These are phyloP conservation scores for Annulohypoxylon maeteangense DNA, from an alignment of 495 filamentous ascomycete species.

Conservation along the genomic window DNA sequence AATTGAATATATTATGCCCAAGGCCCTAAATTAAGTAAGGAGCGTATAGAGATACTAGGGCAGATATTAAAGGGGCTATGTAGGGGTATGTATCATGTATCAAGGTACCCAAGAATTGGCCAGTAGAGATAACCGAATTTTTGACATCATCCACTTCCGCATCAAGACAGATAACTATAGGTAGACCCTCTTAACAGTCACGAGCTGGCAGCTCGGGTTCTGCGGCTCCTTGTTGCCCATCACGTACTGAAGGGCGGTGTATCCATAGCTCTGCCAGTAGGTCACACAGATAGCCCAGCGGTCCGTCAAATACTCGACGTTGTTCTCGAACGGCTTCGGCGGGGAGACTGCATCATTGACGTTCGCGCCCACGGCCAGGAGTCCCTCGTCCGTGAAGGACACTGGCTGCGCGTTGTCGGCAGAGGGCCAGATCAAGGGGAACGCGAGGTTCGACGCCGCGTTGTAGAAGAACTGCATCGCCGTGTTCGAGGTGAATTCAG, in stretches of 20 bases:
- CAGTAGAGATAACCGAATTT: not conserved
- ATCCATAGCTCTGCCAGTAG: constrained; percentile 40
- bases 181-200: constrained; percentile 34
- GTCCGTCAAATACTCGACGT: constrained; percentile 24
- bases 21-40: not conserved
- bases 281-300: constrained; percentile 39
- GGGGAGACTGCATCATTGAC: constrained; percentile 31
- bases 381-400: constrained; percentile 22
- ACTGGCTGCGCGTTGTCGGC: constrained; percentile 14
- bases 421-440: constrained; percentile 33
- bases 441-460: constrained; percentile 36
- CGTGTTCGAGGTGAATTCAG: constrained; percentile 25
- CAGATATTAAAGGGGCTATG: not conserved
- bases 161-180: not conserved
- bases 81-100: not conserved
- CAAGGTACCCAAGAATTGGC: not conserved
- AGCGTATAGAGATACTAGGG: not conserved
- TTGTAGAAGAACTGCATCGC: constrained; percentile 37
- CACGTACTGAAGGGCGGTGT: constrained; percentile 33
- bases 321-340: constrained; percentile 30
- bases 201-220: constrained; percentile 37
- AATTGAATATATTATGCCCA: not conserved
- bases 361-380: constrained; percentile 25
- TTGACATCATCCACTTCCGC: not conserved
- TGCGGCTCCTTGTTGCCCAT: constrained; percentile 31